phyloP scores from a whole-genome alignment of 441 rosid genomes.

The Brassica hybrid region DNA sequence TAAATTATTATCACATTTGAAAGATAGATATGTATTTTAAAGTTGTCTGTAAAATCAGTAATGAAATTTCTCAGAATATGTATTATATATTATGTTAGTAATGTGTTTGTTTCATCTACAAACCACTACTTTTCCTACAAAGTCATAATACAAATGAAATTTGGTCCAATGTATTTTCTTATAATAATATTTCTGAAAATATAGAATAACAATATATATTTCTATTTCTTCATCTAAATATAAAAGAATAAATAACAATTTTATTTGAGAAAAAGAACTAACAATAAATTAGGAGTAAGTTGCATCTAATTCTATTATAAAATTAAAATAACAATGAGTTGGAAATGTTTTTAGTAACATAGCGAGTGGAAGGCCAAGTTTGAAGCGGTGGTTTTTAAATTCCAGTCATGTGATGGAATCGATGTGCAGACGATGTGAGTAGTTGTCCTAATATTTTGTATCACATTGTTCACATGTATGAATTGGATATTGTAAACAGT shows the following conservation, averaged over 20 bases:
- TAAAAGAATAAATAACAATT: no score
- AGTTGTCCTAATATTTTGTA: neutral
- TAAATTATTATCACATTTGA: constrained; percentile 15
- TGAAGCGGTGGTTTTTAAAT: neutral
- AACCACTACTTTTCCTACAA: neutral
- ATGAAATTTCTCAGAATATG: constrained; percentile 26
- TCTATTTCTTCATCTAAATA: no score
- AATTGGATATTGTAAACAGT: neutral
- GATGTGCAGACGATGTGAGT: neutral
- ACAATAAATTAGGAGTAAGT: neutral
- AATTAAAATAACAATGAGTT: neutral
- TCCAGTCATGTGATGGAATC: neutral
- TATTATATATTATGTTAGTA: constrained; percentile 4
- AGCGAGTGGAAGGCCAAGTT: neutral
- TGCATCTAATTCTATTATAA: no score
- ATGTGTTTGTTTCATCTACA: neutral
- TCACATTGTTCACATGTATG: neutral
- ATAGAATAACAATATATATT: no score
- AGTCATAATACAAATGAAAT: neutral
- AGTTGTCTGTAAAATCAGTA: constrained; percentile 18
- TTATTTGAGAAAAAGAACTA: neutral
- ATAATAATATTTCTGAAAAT: no score
- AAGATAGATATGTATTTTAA: neutral
- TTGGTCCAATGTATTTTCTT: neutral
- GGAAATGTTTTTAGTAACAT: neutral